These are phyloP conservation scores for Ogataea henricii DNA, from an alignment of 805 yeast species.

Conservation along the genomic window DNA sequence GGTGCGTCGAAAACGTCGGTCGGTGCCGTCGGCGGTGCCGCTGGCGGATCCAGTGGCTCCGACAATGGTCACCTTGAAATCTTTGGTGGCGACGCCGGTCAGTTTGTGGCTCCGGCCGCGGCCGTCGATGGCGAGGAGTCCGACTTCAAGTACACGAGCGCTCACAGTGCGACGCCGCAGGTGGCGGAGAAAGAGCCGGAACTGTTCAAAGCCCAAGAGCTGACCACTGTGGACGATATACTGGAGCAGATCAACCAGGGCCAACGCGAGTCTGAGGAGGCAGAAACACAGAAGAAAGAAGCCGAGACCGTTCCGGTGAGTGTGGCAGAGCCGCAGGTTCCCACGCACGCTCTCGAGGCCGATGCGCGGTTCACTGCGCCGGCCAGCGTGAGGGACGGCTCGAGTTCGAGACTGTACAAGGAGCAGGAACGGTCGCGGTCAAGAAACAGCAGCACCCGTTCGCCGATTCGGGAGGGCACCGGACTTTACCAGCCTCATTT, in stretches of 20 bases:
- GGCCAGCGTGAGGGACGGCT: constrained; percentile 47
- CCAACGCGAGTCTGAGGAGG: constrained; percentile 18
- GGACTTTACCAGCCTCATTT: constrained; percentile 55
- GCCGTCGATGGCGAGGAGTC: constrained; percentile 25
- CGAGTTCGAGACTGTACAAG: constrained; percentile 33
- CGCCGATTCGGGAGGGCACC: constrained; percentile 32
- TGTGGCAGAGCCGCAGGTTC: constrained; percentile 29
- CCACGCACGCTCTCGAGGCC: constrained; percentile 39
- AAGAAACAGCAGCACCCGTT: constrained; percentile 14
- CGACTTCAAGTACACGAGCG: constrained; percentile 20
- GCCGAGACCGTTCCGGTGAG: not conserved
- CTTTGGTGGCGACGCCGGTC: constrained; percentile 36
- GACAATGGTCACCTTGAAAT: constrained; percentile 19
- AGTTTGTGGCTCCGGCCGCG: constrained; percentile 39
- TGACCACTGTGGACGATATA: constrained; percentile 34
- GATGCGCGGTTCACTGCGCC: constrained; percentile 44
- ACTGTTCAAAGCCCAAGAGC: constrained; percentile 27
- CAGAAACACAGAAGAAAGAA: constrained; percentile 11
- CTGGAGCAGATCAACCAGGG: constrained; percentile 37
- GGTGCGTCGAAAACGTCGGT: constrained; percentile 4
- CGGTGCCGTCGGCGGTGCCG: not conserved
- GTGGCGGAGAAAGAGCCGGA: constrained; percentile 15
- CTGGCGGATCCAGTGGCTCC: not conserved
- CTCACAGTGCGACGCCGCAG: constrained; percentile 11
- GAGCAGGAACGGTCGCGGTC: constrained; percentile 28